These are phyloP conservation scores for Dichotomocladium elegans DNA, from an alignment of 371 early-diverging fungal species.

Conservation along the genomic window DNA sequence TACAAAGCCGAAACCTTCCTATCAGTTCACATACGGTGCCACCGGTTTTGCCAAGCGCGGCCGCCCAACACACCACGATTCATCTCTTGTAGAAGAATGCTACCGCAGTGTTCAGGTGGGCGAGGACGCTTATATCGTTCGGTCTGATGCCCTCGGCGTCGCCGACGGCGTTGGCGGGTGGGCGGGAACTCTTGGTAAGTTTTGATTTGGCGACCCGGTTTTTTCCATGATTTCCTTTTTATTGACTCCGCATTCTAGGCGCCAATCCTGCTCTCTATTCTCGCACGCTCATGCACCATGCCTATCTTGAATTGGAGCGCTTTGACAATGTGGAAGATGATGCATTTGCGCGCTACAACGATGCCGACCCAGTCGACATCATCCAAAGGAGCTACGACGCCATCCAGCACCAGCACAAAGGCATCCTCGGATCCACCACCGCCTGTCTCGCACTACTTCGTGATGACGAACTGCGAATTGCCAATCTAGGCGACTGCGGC, in stretches of 20 bases:
- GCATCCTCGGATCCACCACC: slow-evolving; percentile 85
- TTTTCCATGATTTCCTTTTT: slow-evolving; percentile 4
- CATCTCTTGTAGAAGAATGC: slow-evolving; percentile 49
- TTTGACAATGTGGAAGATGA: slow-evolving; percentile 52
- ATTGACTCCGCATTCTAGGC: slow-evolving; percentile 33
- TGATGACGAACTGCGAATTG: slow-evolving; percentile 87
- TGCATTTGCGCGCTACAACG: slow-evolving; percentile 62
- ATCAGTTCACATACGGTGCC: slow-evolving; percentile 65
- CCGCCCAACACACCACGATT: slow-evolving; percentile 21
- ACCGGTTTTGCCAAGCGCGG: slow-evolving; percentile 71
- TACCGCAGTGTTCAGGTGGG: slow-evolving; percentile 74
- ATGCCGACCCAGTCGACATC: slow-evolving; percentile 72
- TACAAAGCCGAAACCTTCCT: slow-evolving; percentile 42
- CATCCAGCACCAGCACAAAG: slow-evolving; percentile 66
- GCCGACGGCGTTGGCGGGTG: slow-evolving; percentile 88
- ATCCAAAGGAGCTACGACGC: slow-evolving; percentile 76
- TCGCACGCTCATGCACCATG: slow-evolving; percentile 90
- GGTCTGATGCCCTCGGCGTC: slow-evolving; percentile 77
- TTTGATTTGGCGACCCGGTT: background rate
- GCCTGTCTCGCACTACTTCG: slow-evolving; percentile 84
- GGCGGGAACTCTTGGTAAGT: slow-evolving; percentile 41
- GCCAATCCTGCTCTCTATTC: slow-evolving; percentile 89
- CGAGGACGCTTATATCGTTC: slow-evolving; percentile 77
- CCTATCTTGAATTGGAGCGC: slow-evolving; percentile 75
- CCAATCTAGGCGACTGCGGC: slow-evolving; percentile 94